Base-by-base conservation (phyloP, 2,329 filamentous ascomycete species). In the Neonectria sp. region DNA sequence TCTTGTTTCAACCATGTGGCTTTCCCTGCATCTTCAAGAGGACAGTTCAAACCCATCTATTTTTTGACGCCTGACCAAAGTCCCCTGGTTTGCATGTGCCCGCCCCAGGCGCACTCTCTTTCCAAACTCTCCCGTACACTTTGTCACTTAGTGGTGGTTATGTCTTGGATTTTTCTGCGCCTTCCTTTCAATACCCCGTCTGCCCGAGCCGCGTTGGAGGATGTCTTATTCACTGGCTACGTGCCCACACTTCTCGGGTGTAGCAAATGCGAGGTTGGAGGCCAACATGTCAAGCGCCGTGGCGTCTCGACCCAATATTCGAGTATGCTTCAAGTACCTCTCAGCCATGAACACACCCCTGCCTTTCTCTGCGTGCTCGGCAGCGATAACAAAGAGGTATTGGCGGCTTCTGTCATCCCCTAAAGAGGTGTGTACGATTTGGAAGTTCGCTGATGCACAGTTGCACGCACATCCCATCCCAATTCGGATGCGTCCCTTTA, bases 401-500 rank as follows among this genome's bases (percentile, higher is more conserved):
- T 15, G 21, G 37, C 35, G 31, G 29, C 31, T 24, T 15, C 33
- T 21, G 11, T 24, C 51, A 15, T 35, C n/a, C 12, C 21, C n/a
- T 35, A 3, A 24, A 9, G 11, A 35, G 11, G 29, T 21, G 29
- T 13, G n/a, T 35, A 45, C 40, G 25, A 29, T 17, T 51, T 31
- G 48, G 15, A 29, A 33, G 37, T 17, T n/a, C 29, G 8, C 4
- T 11, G 29, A 15, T 24, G 51, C 31, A 24, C 31, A 21, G 40
- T n/a, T 45, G 17, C 29, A 35, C 49, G 27, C 17, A 17, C 33
- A 35, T 53, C 29, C 6, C 31, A 11, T 37, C 51, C 51, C 9
- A 35, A 53, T 37, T 53, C 11, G 51, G 51, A 53, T 15, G 49
- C 49, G 12, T 52, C 29, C n/a, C 31, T 35, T 52, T 35, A 33